These are phyloP conservation scores for Cercophora newfieldiana DNA, from an alignment of 495 filamentous ascomycete genomes.

Conservation along the genomic window DNA sequence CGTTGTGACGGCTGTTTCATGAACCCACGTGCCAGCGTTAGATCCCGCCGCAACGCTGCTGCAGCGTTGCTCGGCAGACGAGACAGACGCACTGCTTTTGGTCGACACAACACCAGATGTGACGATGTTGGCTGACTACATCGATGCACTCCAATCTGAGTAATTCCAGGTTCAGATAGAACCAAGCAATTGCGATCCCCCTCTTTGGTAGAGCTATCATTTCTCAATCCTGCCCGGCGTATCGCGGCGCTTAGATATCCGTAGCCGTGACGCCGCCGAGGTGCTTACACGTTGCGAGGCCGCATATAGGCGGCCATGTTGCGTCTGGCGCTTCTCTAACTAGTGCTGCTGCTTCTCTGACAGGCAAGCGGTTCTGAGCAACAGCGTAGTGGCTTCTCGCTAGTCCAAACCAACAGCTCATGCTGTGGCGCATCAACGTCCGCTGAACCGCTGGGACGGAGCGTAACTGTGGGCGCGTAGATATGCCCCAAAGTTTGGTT, in stretches of 20 bases:
- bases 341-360: not conserved
- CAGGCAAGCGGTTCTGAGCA: not conserved
- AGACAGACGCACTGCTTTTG: not conserved
- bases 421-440: too few relatives aligned
- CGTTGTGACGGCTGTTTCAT: not conserved
- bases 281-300: not conserved
- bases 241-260: not conserved
- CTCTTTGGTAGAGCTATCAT: not conserved
- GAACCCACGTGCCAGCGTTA: slow-evolving; percentile 6
- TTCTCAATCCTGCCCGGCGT: not conserved
- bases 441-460: too few relatives aligned
- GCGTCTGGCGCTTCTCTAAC: not conserved
- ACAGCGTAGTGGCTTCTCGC: too few relatives aligned
- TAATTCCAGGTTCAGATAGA: not conserved
- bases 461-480: too few relatives aligned
- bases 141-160: not conserved
- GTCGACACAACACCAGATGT: not conserved
- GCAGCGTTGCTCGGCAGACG: not conserved
- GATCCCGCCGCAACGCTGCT: too few relatives aligned
- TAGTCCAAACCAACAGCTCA: too few relatives aligned
- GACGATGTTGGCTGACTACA: not conserved
- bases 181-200: not conserved
- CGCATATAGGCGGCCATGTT: not conserved
- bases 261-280: not conserved
- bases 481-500: too few relatives aligned